Evolutionary conservation across 1,284 basidiomycete species (phyloP).

Genomic region (Puccinia novopanici): DNA sequence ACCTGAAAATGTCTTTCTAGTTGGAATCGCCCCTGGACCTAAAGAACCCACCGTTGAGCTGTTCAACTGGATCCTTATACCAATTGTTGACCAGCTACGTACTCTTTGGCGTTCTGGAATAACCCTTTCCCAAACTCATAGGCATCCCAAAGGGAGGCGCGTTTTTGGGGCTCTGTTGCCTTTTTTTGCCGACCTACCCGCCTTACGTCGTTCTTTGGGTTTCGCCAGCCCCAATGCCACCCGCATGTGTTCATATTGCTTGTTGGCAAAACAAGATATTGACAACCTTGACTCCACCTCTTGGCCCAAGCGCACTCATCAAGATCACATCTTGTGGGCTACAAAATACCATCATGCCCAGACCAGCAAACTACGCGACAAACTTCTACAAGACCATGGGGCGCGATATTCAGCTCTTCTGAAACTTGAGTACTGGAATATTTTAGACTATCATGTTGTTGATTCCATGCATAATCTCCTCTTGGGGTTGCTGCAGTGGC

Average conservation of each 20-base stretch:
- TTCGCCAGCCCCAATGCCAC: constrained; percentile 14
- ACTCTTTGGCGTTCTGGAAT: constrained; percentile 58
- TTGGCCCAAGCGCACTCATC: constrained; percentile 2
- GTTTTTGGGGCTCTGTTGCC: constrained; percentile 37
- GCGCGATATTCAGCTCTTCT: neutral
- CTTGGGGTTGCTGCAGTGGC: constrained; percentile 22
- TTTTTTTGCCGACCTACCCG: constrained; percentile 52
- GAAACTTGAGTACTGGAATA: constrained; percentile 25
- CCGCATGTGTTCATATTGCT: constrained; percentile 51
- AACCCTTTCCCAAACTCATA: constrained; percentile 2
- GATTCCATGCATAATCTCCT: constrained; percentile 42
- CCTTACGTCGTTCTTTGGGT: constrained; percentile 44
- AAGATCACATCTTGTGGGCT: neutral
- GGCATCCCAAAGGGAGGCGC: neutral
- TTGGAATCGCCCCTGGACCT: constrained; percentile 59
- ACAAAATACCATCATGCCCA: neutral
- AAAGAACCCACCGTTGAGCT: constrained; percentile 51
- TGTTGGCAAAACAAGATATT: constrained; percentile 1
- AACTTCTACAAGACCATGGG: constrained; percentile 1
- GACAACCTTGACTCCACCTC: neutral
- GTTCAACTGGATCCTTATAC: constrained; percentile 58
- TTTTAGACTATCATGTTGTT: constrained; percentile 29
- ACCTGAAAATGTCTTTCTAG: constrained; percentile 60
- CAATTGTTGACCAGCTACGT: constrained; percentile 57
- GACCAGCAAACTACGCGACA: neutral